Evolutionary conservation across 2,329 filamentous ascomycete species (phyloP), one percentile per base, ranked within the genome.

Genomic region (Acarospora socialis): DNA sequence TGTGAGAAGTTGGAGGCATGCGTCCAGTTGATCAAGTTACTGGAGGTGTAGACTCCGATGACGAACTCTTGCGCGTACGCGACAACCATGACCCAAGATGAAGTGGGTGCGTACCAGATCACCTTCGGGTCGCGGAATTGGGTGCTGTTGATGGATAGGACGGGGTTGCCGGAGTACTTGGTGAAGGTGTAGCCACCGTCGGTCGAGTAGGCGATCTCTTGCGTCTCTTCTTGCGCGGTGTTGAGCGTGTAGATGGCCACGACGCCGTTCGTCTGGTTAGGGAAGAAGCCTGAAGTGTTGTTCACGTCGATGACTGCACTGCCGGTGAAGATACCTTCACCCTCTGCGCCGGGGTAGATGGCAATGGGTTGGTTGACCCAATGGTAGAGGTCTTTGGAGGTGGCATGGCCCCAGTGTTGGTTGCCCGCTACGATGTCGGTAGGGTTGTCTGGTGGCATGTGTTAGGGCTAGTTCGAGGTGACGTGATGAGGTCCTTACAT

Each of bases 61-160:
- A 58, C 53, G 39, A 68, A 73, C 21, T 73, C 34, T 25, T 39
- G 43, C 28, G 34, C 38, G 28, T 39, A 43, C 13, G 40, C 34
- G 6, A 41, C 31, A n/a, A 43, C 42, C 14, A 35, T 43, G 4
- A 44, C 42, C 42, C 37, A 43, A 21, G 16, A 39, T 24, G 30
- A 30, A 15, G 32, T 39, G 17, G 52, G 48, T 2, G 60, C 52
- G 39, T 74, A 66, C 57, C 70, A 69, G 26, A 73, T 57, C 2
- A 78, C 71, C 43, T 77, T 73, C 2, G 75, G 73, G 40, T 79
- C 74, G 15, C 74, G 67, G 54, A 78, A 78, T 39, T 73, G 63
- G 4, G 51, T 58, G 12, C 65, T 60, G 35, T 58, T 58, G 46
- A 65, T 64, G 39, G 59, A 50, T 25, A 79, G 65, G 10, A 78